A percentile compares a stretch with the other conserved stretches of the same genome.
phyloP scores from a whole-genome alignment of 2,329 filamentous ascomycete genomes.

The Nemania sp. region DNA sequence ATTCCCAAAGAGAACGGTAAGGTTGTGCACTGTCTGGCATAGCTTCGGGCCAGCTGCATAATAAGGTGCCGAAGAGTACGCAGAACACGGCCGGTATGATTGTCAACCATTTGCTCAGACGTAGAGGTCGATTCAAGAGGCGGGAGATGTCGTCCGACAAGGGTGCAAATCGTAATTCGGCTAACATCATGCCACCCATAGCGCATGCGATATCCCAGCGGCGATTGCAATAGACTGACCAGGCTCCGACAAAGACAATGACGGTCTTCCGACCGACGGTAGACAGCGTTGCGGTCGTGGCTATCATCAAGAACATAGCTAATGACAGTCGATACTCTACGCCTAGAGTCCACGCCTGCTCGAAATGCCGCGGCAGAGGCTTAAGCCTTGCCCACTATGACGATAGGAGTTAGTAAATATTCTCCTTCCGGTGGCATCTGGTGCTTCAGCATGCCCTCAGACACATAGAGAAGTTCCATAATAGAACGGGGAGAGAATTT shows the following conservation, averaged over 20 bases:
- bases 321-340: slow-evolving; percentile 37
- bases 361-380: slow-evolving; percentile 30
- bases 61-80: slow-evolving; percentile 28
- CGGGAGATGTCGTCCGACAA: slow-evolving; percentile 34
- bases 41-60: slow-evolving; percentile 35
- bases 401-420: slow-evolving; percentile 29
- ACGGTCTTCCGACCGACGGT: slow-evolving; percentile 34
- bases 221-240: slow-evolving; percentile 36
- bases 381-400: slow-evolving; percentile 34
- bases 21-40: slow-evolving; percentile 30
- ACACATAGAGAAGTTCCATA: slow-evolving; percentile 8
- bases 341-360: slow-evolving; percentile 36
- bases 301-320: slow-evolving; percentile 38
- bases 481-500: slow-evolving; percentile 14
- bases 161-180: slow-evolving; percentile 35
- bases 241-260: slow-evolving; percentile 32
- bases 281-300: slow-evolving; percentile 34
- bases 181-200: slow-evolving; percentile 35
- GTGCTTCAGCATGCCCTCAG: slow-evolving; percentile 14
- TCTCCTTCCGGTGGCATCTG: slow-evolving; percentile 11
- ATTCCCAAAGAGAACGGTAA: slow-evolving; percentile 32
- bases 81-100: slow-evolving; percentile 29
- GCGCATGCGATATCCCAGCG: slow-evolving; percentile 36
- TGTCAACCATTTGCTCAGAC: slow-evolving; percentile 33
- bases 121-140: slow-evolving; percentile 32